Conservation (phyloP, 2,329 filamentous ascomycete genomes). For the Plectosphaerella cucumerina region DNA sequence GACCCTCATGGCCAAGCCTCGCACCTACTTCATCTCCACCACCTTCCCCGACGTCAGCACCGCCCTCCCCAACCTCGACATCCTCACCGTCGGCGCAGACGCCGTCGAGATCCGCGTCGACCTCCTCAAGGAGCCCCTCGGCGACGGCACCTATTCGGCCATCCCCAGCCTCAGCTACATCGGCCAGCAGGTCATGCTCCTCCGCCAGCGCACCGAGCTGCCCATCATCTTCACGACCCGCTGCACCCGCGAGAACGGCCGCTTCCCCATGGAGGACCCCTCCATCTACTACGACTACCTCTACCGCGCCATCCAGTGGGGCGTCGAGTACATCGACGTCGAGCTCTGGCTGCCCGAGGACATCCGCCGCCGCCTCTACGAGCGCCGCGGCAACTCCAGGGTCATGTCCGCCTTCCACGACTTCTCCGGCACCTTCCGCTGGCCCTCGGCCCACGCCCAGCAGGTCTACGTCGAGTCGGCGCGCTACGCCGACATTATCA, state of each 20-base stretch:
- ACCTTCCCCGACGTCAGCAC: constrained; percentile 84
- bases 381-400: constrained; percentile 70
- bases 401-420: constrained; percentile 89
- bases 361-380: constrained; percentile 63
- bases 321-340: constrained; percentile 85
- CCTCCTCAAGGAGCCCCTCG: constrained; percentile 67
- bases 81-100: constrained; percentile 81
- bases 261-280: constrained; percentile 79
- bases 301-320: constrained; percentile 82
- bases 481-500: constrained; percentile 78
- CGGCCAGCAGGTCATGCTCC: constrained; percentile 78
- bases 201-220: constrained; percentile 78
- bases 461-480: constrained; percentile 67
- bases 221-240: constrained; percentile 89
- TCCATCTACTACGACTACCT: constrained; percentile 73
- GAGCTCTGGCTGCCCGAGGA: constrained; percentile 81
- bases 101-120: constrained; percentile 83
- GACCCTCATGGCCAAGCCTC: constrained; percentile 69
- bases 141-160: constrained; percentile 55
- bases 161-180: constrained; percentile 81
- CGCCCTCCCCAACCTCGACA: constrained; percentile 79
- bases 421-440: constrained; percentile 79
- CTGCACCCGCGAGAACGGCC: constrained; percentile 77
- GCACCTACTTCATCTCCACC: constrained; percentile 82
- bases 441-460: constrained; percentile 71